Conservation (phyloP, 1,139 yeast genomes). For the Pichia norvegensis region DNA sequence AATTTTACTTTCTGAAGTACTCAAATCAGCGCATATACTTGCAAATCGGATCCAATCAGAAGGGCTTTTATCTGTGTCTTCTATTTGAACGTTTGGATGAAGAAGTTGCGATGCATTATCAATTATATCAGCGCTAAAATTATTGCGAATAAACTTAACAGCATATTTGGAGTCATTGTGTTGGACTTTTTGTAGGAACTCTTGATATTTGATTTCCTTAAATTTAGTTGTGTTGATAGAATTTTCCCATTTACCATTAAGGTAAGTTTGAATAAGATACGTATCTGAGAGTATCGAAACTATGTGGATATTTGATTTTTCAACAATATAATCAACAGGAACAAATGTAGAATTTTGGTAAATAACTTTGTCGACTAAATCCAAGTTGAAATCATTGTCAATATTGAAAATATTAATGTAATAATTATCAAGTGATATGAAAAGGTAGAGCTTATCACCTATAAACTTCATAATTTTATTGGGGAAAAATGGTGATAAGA, state of each 20-base stretch:
- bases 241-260: slow-evolving; percentile 6
- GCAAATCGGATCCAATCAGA: slow-evolving; percentile 54
- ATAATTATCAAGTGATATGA: slow-evolving; percentile 39
- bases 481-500: slow-evolving; percentile 18
- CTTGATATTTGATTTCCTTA: slow-evolving; percentile 2
- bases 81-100: slow-evolving; percentile 5
- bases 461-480: slow-evolving; percentile 13
- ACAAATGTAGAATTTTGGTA: neutral
- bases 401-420: slow-evolving; percentile 31
- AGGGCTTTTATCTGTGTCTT: slow-evolving; percentile 9
- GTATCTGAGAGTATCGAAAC: slow-evolving; percentile 20
- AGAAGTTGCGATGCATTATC: slow-evolving; percentile 17
- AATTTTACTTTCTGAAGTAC: slow-evolving; percentile 44
- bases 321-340: slow-evolving; percentile 10
- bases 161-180: neutral
- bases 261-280: slow-evolving; percentile 15
- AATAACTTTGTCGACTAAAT: slow-evolving; percentile 1
- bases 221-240: slow-evolving; percentile 1
- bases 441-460: slow-evolving; percentile 15
- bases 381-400: slow-evolving; percentile 4
- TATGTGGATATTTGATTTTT: slow-evolving; percentile 14
- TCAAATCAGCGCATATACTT: slow-evolving; percentile 59
- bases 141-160: neutral
- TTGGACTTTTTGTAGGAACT: neutral
- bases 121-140: neutral